phyloP scores from a whole-genome alignment of 257 asterid species.

The Jacaranda mimosifolia region DNA sequence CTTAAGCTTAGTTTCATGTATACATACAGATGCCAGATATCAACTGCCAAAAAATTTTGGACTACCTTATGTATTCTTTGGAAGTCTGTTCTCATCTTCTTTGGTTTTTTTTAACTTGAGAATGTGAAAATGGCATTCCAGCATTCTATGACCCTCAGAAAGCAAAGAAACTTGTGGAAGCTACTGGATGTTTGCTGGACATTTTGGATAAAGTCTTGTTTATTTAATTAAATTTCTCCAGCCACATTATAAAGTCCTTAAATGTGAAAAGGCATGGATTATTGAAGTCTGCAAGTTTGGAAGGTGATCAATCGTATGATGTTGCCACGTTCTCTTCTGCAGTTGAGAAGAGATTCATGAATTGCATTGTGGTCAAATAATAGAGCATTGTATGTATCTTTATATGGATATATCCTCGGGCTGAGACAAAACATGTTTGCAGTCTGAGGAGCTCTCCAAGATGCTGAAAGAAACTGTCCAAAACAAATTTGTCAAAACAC shows the following conservation, averaged over 20 bases:
- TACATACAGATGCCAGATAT: background rate
- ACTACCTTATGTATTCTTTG: background rate
- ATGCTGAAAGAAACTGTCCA: background rate
- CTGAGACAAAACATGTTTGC: background rate
- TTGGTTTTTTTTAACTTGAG: no score
- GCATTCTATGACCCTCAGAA: no score
- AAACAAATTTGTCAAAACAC: background rate
- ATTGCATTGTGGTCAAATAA: background rate
- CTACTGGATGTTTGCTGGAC: background rate
- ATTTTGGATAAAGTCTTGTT: background rate
- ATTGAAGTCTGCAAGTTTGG: background rate
- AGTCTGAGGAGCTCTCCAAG: background rate
- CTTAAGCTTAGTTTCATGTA: background rate
- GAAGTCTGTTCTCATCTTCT: background rate
- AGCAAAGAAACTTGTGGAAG: background rate
- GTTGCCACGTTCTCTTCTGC: background rate
- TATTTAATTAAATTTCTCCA: background rate
- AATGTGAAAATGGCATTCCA: no score
- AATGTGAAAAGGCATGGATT: background rate
- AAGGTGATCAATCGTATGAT: background rate
- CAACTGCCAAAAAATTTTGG: background rate
- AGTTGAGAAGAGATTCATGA: conserved; percentile 2
- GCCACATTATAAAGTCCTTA: background rate
- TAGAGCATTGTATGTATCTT: background rate
- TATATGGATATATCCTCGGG: background rate